Evolutionary conservation across 1,139 yeast genomes (phyloP).

Genomic region (Torulaspora pretoriensis): DNA sequence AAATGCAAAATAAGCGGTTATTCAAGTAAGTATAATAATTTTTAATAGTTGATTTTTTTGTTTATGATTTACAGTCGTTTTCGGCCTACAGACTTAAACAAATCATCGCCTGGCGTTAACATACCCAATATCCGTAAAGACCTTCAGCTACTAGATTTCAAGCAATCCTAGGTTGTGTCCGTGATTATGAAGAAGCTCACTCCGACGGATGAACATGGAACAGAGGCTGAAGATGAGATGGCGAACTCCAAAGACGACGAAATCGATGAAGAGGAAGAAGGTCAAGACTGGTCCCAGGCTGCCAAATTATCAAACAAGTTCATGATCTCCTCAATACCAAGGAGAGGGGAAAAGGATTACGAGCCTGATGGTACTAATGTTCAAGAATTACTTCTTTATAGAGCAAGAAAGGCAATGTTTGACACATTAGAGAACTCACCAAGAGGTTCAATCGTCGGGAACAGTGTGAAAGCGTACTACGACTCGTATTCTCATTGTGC

Average conservation of each 20-base stretch:
- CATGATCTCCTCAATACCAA: conserved; percentile 42
- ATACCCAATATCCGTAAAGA: background rate
- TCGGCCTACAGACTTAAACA: background rate
- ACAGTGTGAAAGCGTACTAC: conserved; percentile 48
- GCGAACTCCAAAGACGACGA: conserved; percentile 12
- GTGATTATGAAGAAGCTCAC: background rate
- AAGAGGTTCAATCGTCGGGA: conserved; percentile 56
- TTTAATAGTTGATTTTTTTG: background rate
- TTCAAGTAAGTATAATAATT: background rate
- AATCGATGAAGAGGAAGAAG: conserved; percentile 53
- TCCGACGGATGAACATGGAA: background rate
- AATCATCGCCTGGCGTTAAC: background rate
- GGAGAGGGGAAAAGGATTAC: conserved; percentile 80
- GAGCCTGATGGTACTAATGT: conserved; percentile 74
- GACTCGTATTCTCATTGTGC: conserved; percentile 41
- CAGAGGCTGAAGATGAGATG: background rate
- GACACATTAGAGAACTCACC: conserved; percentile 51
- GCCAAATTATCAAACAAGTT: conserved; percentile 30
- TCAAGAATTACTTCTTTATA: conserved; percentile 50
- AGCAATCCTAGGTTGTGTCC: background rate
- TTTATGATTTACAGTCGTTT: conserved; percentile 1
- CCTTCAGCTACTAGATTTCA: background rate
- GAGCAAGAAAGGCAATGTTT: conserved; percentile 70
- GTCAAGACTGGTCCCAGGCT: conserved; percentile 61
- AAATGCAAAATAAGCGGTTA: background rate